phyloP scores from a whole-genome alignment of 176 grass and related monocot species.

The Pontederia paniculata region DNA sequence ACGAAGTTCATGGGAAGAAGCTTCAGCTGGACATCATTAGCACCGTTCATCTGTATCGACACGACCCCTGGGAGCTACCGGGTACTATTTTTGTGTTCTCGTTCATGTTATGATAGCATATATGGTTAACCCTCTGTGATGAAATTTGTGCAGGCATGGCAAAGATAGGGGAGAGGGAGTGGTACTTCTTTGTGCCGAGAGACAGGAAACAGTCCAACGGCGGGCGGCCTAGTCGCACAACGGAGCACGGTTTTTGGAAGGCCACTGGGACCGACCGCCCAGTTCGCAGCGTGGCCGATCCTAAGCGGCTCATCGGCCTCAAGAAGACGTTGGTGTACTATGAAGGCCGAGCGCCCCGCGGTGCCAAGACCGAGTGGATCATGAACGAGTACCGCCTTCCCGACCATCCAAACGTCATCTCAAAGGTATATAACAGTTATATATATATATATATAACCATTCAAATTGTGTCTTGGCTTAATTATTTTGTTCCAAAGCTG shows the following conservation, averaged over 20 bases:
- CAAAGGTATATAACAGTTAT: too few relatives aligned
- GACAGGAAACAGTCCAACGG: constrained; percentile 49
- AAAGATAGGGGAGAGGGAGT: constrained; percentile 75
- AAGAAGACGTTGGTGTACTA: constrained; percentile 98
- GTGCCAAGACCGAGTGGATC: constrained; percentile 86
- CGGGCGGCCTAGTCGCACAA: constrained; percentile 61
- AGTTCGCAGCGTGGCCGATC: constrained; percentile 57
- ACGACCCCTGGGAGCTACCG: constrained; percentile 76
- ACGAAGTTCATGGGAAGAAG: constrained; percentile 34
- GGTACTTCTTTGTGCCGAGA: constrained; percentile 96
- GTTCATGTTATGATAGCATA: too few relatives aligned
- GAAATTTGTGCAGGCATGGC: constrained; percentile 30
- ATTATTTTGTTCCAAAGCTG: too few relatives aligned
- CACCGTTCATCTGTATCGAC: constrained; percentile 64
- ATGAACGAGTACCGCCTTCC: constrained; percentile 99
- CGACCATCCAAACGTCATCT: not conserved
- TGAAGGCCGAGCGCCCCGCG: constrained; percentile 58
- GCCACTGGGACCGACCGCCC: constrained; percentile 81
- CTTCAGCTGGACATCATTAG: constrained; percentile 79
- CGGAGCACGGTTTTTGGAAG: constrained; percentile 93
- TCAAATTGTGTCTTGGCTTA: too few relatives aligned
- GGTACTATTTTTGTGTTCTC: too few relatives aligned
- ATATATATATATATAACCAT: too few relatives aligned
- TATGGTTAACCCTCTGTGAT: too few relatives aligned
- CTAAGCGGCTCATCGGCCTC: constrained; percentile 75